These are phyloP conservation scores for Thermothielavioides terrestris DNA, from an alignment of 495 filamentous ascomycete genomes.

Conservation along the genomic window DNA sequence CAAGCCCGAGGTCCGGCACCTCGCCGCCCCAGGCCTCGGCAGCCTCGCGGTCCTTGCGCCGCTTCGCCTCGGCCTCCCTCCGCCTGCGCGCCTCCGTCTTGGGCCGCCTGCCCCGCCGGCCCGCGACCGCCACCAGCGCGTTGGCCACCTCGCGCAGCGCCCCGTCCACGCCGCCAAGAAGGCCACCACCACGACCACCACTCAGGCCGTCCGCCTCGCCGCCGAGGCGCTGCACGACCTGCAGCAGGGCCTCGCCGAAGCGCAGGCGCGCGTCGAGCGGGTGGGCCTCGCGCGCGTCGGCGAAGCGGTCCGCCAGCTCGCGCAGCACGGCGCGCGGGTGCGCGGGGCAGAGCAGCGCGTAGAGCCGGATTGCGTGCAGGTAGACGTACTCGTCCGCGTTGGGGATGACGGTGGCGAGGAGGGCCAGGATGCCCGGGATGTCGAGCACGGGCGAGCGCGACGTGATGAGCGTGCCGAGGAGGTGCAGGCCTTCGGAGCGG, in stretches of 20 bases:
- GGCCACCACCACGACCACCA: no score
- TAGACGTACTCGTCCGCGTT: slow-evolving; percentile 71
- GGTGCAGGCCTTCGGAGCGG: slow-evolving; percentile 66
- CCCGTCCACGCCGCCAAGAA: no score
- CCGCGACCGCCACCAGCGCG: slow-evolving; percentile 56
- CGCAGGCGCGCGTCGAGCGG: slow-evolving; percentile 57
- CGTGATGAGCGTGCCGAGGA: slow-evolving; percentile 56
- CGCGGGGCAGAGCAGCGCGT: slow-evolving; percentile 53
- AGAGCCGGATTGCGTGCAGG: slow-evolving; percentile 58
- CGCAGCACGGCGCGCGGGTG: slow-evolving; percentile 59
- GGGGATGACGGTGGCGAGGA: slow-evolving; percentile 57
- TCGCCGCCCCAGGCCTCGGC: slow-evolving; percentile 48
- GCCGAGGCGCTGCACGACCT: slow-evolving; percentile 58
- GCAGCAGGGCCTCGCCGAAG: slow-evolving; percentile 64
- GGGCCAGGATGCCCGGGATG: slow-evolving; percentile 55
- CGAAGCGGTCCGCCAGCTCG: slow-evolving; percentile 60
- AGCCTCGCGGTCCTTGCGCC: slow-evolving; percentile 42
- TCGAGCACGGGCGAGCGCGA: slow-evolving; percentile 58
- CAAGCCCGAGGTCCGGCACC: slow-evolving; percentile 38
- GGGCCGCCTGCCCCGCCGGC: slow-evolving; percentile 51
- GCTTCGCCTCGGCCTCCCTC: slow-evolving; percentile 36
- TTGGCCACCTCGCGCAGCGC: slow-evolving; percentile 48
- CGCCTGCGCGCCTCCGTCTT: slow-evolving; percentile 44
- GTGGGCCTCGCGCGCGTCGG: slow-evolving; percentile 51
- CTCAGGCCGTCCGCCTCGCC: no score